Conservation (phyloP, 441 rosid species). For the Erodium trifolium region DNA sequence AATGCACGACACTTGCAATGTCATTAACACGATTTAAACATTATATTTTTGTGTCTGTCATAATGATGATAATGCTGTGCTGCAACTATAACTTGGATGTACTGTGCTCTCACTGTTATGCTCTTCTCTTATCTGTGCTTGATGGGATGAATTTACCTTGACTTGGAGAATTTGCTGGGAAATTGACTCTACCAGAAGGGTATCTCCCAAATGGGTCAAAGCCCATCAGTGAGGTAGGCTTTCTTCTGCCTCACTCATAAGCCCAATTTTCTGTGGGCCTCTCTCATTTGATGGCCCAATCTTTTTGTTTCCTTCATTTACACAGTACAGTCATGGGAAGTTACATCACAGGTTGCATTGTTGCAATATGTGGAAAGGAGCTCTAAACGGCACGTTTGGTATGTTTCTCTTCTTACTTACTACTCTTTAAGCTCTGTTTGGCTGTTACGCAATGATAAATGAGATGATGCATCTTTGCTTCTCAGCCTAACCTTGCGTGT, state of each 20-base stretch:
- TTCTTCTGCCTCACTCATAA: not conserved
- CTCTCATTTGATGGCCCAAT: constrained; percentile 2
- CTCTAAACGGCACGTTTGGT: not conserved
- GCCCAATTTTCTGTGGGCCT: constrained; percentile 5
- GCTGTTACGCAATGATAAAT: not conserved
- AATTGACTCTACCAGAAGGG: not conserved
- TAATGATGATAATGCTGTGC: not conserved
- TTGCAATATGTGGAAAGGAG: constrained; percentile 5
- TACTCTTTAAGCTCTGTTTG: constrained; percentile 1
- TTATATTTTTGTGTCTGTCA: not conserved
- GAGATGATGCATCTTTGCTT: constrained; percentile 1
- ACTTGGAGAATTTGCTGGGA: not conserved
- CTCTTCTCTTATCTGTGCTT: not conserved
- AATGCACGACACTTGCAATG: not conserved
- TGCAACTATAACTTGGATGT: not conserved
- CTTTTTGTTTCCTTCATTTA: not conserved
- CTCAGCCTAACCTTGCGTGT: constrained; percentile 9
- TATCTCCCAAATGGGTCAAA: not conserved
- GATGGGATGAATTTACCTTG: not conserved
- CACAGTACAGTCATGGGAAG: not conserved
- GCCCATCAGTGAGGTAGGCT: not conserved
- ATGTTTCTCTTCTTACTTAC: not conserved
- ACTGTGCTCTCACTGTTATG: not conserved
- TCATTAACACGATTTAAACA: not conserved
- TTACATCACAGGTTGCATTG: not conserved